These are phyloP conservation scores for Neurospora sp. DNA, from an alignment of 495 filamentous ascomycete genomes.

Conservation along the genomic window DNA sequence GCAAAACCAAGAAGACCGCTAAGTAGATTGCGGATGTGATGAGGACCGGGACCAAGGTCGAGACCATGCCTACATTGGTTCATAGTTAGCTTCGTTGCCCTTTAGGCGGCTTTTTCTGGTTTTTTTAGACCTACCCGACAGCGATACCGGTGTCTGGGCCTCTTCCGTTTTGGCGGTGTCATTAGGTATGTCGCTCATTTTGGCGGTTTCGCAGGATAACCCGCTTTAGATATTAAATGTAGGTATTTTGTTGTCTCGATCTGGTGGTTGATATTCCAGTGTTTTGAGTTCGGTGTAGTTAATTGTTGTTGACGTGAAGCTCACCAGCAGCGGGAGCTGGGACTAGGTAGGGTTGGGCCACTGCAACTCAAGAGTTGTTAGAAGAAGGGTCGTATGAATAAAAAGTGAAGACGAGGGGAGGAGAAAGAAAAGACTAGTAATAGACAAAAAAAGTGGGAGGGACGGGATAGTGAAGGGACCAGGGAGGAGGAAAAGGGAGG, in stretches of 20 bases:
- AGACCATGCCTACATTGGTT: constrained; percentile 40
- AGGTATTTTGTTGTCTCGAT: not conserved
- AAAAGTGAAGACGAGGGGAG: not conserved
- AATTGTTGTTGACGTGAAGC: not conserved
- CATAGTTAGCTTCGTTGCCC: not conserved
- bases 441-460: not conserved
- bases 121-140: constrained; percentile 17
- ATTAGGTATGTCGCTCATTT: constrained; percentile 4
- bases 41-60: constrained; percentile 61
- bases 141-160: constrained; percentile 5
- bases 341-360: not conserved
- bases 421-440: not conserved
- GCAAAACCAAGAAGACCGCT: constrained; percentile 64
- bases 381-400: not conserved
- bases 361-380: not conserved
- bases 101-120: not conserved
- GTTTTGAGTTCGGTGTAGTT: not conserved
- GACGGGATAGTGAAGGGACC: not conserved
- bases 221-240: constrained; percentile 3
- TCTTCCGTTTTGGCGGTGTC: not conserved
- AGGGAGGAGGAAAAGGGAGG: not conserved
- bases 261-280: not conserved
- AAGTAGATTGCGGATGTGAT: constrained; percentile 57
- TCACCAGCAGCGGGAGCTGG: not conserved
- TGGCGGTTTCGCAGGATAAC: constrained; percentile 13